Evolutionary conservation across 495 filamentous ascomycete genomes (phyloP), one percentile per base, ranked within the genome.

Genomic region (Penicillium pancosmium): DNA sequence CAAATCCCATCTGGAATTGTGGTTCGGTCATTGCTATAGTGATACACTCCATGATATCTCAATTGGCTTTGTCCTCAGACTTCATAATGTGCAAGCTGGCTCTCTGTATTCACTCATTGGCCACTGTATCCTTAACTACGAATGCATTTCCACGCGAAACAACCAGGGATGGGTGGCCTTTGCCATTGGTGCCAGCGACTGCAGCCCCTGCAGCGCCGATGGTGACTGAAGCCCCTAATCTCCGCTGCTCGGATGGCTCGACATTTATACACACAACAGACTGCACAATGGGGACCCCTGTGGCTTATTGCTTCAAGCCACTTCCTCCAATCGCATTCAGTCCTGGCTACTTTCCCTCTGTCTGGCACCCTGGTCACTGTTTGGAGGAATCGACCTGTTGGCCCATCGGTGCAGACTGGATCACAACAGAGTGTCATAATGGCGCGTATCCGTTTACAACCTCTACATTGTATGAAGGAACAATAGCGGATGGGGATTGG

Each of bases 281-380:
- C 25, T 72, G 69, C 33, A 70, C 69, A 15, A 43, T 67, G 56
- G 69, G 69, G 7, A 69, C 49, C 15, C 48, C 68, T 11, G 41
- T 65, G 1, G 65, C 63, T 0, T 72, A 63, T 46, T 72, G 70
- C 56, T 47, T 50, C 33, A 65, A 61, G 15, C 52, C 40, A 3
- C 34, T 47, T 15, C 50, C 63, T 13, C 65, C 66, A 7, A 63
- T 65, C 27, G 34, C 53, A 31, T 72, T 68, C 33, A 15, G 52
- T 6, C 21, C 34, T 8, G 70, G 70, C 4, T 69, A 46, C 19
- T 71, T 65, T 54, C 67, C 69, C 2, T 63, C 63, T 1, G 64
- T 68, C 4, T 69, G 69, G 67, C 69, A 71, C 54, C 67, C 69
- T 13, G 70, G 64, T 43, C 65, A 72, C 21, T 72, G 70, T 38